Evolutionary conservation across 768 basidiomycete species (phyloP).

Genomic region (Dendrothele bispora): DNA sequence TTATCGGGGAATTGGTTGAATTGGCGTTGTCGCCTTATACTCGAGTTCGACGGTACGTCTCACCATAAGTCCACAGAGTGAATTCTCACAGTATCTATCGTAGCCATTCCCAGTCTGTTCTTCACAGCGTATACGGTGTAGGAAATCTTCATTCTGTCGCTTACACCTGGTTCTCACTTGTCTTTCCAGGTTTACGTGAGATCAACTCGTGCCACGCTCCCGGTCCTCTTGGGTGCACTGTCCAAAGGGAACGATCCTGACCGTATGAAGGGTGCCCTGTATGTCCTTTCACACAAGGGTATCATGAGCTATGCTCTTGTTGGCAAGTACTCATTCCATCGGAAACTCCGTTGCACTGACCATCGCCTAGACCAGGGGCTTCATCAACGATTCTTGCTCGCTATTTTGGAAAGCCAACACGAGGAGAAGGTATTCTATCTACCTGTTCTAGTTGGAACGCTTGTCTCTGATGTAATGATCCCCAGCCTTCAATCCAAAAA

Average conservation of each 20-base stretch:
- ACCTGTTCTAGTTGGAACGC: neutral
- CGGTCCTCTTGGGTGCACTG: slow-evolving; percentile 60
- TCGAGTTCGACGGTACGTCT: slow-evolving; percentile 64
- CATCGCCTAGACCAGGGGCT: slow-evolving; percentile 59
- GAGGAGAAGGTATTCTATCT: slow-evolving; percentile 70
- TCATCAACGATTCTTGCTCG: slow-evolving; percentile 56
- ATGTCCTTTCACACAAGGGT: slow-evolving; percentile 73
- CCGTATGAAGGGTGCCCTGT: slow-evolving; percentile 92
- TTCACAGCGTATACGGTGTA: slow-evolving; percentile 66
- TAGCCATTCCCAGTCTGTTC: slow-evolving; percentile 68
- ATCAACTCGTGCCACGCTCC: slow-evolving; percentile 66
- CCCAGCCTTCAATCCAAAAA: slow-evolving; percentile 75
- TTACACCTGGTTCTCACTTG: slow-evolving; percentile 8
- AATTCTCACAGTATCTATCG: neutral
- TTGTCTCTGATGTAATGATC: slow-evolving; percentile 5
- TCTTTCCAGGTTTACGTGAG: slow-evolving; percentile 61
- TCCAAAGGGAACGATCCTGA: slow-evolving; percentile 83
- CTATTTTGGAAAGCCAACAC: slow-evolving; percentile 74
- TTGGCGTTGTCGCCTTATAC: slow-evolving; percentile 81
- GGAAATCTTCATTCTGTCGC: slow-evolving; percentile 21
- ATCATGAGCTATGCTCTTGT: slow-evolving; percentile 61
- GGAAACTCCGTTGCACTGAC: neutral
- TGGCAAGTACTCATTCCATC: slow-evolving; percentile 40
- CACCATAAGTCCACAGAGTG: neutral
- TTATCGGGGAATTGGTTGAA: slow-evolving; percentile 68